A percentile compares a stretch with the other conserved stretches of the same genome.
Evolutionary conservation across 2,329 filamentous ascomycete genomes (phyloP).

Genomic region (Colletotrichum sp.): DNA sequence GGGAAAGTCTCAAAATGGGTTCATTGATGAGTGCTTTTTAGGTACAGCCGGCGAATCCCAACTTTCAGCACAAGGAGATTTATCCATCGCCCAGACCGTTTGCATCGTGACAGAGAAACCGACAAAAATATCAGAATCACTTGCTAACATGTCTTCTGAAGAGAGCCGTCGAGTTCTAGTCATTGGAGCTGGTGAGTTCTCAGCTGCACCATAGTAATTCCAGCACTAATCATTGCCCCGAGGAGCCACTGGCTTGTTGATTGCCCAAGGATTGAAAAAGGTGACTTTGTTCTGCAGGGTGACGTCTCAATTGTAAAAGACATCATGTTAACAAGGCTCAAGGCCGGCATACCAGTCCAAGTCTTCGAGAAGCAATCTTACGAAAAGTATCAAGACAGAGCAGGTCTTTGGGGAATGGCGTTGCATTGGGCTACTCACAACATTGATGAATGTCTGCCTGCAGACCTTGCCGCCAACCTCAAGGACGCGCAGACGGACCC

Average conservation of each 20-base stretch:
- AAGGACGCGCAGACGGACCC: not conserved
- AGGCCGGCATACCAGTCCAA: not conserved
- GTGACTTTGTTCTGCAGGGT: not conserved
- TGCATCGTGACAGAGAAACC: not conserved
- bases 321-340: not conserved
- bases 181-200: not conserved
- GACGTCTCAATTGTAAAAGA: not conserved
- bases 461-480: not conserved
- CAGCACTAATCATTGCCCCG: not conserved
- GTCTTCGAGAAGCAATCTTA: not conserved
- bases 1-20: not conserved
- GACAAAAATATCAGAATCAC: not conserved
- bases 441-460: not conserved
- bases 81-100: not conserved
- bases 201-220: not conserved
- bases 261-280: not conserved
- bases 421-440: not conserved
- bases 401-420: not conserved
- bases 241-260: not conserved
- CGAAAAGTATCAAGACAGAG: not conserved
- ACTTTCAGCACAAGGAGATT: not conserved
- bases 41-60: not conserved
- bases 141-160: not conserved
- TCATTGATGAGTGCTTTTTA: not conserved
- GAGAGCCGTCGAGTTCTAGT: not conserved